Conservation (phyloP, 1,284 basidiomycete genomes). For the Fomitiporia mediterranea region DNA sequence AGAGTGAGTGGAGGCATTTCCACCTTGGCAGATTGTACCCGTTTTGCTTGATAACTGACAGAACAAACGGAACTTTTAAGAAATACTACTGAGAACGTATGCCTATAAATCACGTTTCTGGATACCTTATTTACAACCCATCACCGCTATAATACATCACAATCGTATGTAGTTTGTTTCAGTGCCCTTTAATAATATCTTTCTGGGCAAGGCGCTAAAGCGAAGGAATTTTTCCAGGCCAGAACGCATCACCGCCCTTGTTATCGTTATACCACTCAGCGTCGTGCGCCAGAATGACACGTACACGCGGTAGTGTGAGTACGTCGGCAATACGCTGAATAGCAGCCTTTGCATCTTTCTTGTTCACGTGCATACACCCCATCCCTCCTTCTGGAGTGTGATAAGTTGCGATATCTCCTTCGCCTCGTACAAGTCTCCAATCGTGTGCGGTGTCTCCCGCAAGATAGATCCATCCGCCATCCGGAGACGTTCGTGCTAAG, state of each 20-base stretch:
- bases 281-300: conserved; percentile 51
- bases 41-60: too few species aligned
- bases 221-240: conserved; percentile 34
- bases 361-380: conserved; percentile 41
- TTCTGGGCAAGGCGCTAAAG: too few species aligned
- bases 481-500: conserved; percentile 49
- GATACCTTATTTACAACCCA: too few species aligned
- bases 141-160: too few species aligned
- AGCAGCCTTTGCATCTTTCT: conserved; percentile 38
- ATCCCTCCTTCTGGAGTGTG: conserved; percentile 20
- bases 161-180: too few species aligned
- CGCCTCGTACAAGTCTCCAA: conserved; percentile 44
- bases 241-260: conserved; percentile 34
- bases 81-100: too few species aligned
- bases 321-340: conserved; percentile 39
- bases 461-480: conserved; percentile 53
- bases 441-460: conserved; percentile 54
- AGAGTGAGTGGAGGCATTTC: too few species aligned
- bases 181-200: too few species aligned
- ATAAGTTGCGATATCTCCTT: conserved; percentile 35
- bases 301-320: conserved; percentile 35
- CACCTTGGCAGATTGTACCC: too few species aligned
- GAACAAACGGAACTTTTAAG: too few species aligned
- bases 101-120: too few species aligned
- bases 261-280: conserved; percentile 47